Conservation (phyloP, 2,329 filamentous ascomycete genomes). For the Trichoderma endophyticum region DNA sequence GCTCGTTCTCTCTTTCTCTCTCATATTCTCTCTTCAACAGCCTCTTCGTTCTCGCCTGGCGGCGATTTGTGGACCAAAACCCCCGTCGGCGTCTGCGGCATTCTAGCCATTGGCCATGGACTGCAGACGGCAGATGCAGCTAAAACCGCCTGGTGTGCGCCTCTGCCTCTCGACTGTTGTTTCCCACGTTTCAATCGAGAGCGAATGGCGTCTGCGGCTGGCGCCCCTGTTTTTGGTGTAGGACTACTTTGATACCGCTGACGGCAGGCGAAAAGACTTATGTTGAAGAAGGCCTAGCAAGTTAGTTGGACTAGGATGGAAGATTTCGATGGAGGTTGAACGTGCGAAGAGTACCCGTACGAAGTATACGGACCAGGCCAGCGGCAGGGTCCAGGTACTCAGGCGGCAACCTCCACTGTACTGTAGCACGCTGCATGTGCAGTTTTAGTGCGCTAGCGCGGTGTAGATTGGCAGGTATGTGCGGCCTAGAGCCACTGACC, state of each 20-base stretch:
- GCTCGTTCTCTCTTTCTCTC: not conserved
- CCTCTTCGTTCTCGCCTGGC: not conserved
- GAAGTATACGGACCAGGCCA: not conserved
- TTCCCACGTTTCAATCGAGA: not conserved
- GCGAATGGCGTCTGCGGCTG: constrained; percentile 1
- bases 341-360: not conserved
- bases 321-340: not conserved
- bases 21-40: not conserved
- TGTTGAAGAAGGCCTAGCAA: not conserved
- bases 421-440: not conserved
- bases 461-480: not conserved
- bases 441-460: not conserved
- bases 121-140: constrained; percentile 1
- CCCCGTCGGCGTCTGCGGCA: not conserved
- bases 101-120: not conserved
- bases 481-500: not conserved
- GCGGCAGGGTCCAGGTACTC: not conserved
- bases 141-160: not conserved
- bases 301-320: not conserved
- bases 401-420: not conserved
- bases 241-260: not conserved
- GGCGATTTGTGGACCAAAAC: not conserved
- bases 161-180: not conserved
- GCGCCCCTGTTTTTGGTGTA: not conserved
- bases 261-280: not conserved